Evolutionary conservation across 352 stramenopile species (phyloP), one percentile per base, ranked within the genome.

Genomic region (Pythium chondricola): DNA sequence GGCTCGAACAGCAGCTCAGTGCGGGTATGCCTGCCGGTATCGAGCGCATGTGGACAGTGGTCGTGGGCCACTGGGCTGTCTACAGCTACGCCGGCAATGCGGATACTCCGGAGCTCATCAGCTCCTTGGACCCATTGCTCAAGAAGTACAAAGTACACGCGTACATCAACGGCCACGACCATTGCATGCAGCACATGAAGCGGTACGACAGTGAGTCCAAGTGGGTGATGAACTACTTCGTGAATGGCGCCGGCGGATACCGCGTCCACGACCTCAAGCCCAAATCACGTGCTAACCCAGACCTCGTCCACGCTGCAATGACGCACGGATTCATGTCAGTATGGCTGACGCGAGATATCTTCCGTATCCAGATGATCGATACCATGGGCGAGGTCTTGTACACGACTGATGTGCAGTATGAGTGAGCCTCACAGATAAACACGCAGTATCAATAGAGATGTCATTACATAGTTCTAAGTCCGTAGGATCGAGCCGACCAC

Each of bases 131-230:
- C 21, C 83, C 83, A 29, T 49, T 94, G 39, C 51, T 94, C 9
- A 65, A 78, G 30, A 89, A 88, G 62, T 75, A 94, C 60, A 74
- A 81, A 7, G 83, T 94, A 10, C 78, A 94, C 48, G 81, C 80
- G 32, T 94, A 94, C 60, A 91, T 94, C 48, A 94, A 78, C 35
- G 83, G 83, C 38, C 83, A 94, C 46, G 83, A 94, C 55, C 83
- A 94, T 58, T 85, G 65, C 38, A 72, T 92, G 62, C 75, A 94
- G 57, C 83, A 94, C 58, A 68, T 93, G 27, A 73, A 68, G 33
- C 79, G 82, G 37, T 33, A 63, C 27, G 68, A 74, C 24, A 54
- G 69, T 24, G 55, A 56, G 2, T 33, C n/a, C 24, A n/a, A 38
- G n/a, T 77, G 70, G 45, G 52, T 62, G 16, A 75, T 77, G 49